Evolutionary conservation across 257 asterid species (phyloP).

Genomic region (Schizonepeta tenuifolia): DNA sequence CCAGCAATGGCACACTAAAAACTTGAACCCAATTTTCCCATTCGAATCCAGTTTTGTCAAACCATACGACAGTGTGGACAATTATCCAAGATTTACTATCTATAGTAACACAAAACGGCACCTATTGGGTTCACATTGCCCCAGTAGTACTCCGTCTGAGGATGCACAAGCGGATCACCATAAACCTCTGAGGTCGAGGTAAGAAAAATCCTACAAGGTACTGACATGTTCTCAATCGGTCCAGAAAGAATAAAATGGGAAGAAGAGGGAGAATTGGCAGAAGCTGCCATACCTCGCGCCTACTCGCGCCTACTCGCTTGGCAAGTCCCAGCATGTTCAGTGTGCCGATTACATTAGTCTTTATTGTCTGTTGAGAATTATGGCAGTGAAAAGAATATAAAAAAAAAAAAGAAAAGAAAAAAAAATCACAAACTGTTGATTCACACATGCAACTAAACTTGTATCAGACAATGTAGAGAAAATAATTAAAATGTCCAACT

Average conservation of each 20-base stretch:
- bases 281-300: slow-evolving; percentile 82
- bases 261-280: neutral
- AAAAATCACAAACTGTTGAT: neutral
- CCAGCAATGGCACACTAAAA: slow-evolving; percentile 54
- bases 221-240: slow-evolving; percentile 7
- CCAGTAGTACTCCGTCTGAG: slow-evolving; percentile 97
- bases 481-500: neutral
- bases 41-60: neutral
- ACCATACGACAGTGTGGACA: neutral
- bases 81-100: neutral
- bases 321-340: slow-evolving; percentile 99
- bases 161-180: slow-evolving; percentile 95
- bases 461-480: neutral
- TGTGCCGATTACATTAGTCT: slow-evolving; percentile 95
- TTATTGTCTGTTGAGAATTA: slow-evolving; percentile 66
- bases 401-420: neutral
- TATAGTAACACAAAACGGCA: slow-evolving; percentile 30
- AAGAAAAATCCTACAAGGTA: slow-evolving; percentile 69
- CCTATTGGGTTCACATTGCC: slow-evolving; percentile 99
- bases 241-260: neutral
- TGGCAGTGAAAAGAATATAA: neutral
- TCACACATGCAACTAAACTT: neutral
- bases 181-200: slow-evolving; percentile 98
- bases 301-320: slow-evolving; percentile 91
- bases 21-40: neutral